Evolutionary conservation across 371 early-diverging fungal species (phyloP), one percentile per base, ranked within the genome.

Genomic region (Mucor racemosus): DNA sequence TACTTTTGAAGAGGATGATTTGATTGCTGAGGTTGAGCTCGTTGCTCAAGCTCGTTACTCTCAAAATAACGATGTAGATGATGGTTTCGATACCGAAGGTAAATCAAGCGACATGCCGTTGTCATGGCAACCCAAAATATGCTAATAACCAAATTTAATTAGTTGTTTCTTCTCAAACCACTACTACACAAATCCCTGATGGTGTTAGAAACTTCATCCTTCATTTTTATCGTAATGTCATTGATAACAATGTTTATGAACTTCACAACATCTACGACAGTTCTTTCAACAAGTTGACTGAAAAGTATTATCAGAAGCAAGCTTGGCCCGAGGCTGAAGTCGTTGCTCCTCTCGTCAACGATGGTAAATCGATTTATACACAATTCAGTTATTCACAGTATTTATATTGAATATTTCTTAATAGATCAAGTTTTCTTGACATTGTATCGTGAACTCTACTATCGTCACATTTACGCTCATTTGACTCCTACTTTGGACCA

Each of bases 361-460:
- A 95, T 80, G 94, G 95, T 93, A 84, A 74, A n/a, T 11, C 26
- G 3, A 26, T 26, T 26, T 26, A 26, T 26, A 26, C 42, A 42
- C 42, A 42, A 34, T 19, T 35, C 13, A 39, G 26, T 31, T 11
- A 54, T n/a, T 54, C 14, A 54, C 54, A 9, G 4, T 48, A 9
- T 14, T 11, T 33, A 31, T 36, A 31, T 35, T 3, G 14, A 2
- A 26, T 26, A 26, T 26, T 3, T 26, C 3, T 3, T 26, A 26
- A n/a, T 77, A 90, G 95, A 94, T 74, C 90, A 91, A 62, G 86
- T 95, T 21, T 96, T 97, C 75, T 81, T 96, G 84, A 95, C 94
- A 58, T 84, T 97, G 65, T 97, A 97, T 85, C 91, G 94, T 71
- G 97, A 97, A 82, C 84, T 97, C 68, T 97, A 95, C 86, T 97